These are phyloP conservation scores for Heteromeles arbutifolia DNA, from an alignment of 306 rosid genomes.

Conservation along the genomic window DNA sequence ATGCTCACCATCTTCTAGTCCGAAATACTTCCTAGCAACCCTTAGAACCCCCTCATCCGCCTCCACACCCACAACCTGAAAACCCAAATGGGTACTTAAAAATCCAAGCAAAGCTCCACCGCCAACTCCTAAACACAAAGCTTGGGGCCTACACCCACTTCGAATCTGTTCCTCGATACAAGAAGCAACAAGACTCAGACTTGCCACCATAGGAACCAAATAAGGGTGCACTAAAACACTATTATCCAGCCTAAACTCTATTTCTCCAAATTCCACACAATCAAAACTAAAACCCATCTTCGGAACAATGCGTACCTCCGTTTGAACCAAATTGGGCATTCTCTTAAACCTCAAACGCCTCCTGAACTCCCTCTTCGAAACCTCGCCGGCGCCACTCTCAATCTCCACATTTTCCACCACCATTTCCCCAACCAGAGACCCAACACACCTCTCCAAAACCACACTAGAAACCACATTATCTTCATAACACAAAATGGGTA, in stretches of 20 bases:
- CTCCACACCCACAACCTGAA: conserved; percentile 67
- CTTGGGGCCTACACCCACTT: conserved; percentile 49
- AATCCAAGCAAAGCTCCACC: conserved; percentile 78
- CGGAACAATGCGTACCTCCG: conserved; percentile 50
- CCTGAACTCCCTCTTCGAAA: conserved; percentile 48
- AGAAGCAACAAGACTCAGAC: conserved; percentile 42
- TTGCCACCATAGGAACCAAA: conserved; percentile 75
- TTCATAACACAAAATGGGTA: conserved; percentile 61
- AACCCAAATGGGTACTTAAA: conserved; percentile 47
- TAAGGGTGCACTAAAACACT: conserved; percentile 68
- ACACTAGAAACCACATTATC: conserved; percentile 47
- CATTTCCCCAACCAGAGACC: conserved; percentile 68
- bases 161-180: conserved; percentile 30
- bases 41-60: conserved; percentile 53
- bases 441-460: conserved; percentile 43
- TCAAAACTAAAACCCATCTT: conserved; percentile 8
- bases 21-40: conserved; percentile 58
- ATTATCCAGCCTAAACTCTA: conserved; percentile 43
- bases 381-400: conserved; percentile 19
- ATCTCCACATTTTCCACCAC: conserved; percentile 78
- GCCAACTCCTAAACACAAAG: conserved; percentile 85
- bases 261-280: conserved; percentile 33
- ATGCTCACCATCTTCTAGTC: conserved; percentile 41
- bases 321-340: conserved; percentile 83
- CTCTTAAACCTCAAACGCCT: conserved; percentile 84